Evolutionary conservation across 2,329 filamentous ascomycete genomes (phyloP).

Genomic region (Sporothrix dimorphospora): DNA sequence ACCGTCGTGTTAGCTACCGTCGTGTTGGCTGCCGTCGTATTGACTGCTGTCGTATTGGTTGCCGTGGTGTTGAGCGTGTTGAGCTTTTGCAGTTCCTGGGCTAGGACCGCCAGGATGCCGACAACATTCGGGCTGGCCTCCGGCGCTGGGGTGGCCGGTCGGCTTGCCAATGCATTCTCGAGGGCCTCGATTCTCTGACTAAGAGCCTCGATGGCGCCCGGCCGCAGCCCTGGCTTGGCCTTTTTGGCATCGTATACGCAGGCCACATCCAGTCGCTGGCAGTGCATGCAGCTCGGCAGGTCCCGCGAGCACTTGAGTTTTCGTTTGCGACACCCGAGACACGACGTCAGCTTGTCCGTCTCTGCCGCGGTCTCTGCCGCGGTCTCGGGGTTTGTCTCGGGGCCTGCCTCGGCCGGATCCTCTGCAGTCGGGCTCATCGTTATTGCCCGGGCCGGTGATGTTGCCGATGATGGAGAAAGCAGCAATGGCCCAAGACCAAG

Average conservation of each 20-base stretch:
- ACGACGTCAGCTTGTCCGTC: conserved; percentile 23
- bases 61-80: not conserved
- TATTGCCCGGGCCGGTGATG: not conserved
- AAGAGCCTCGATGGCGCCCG: conserved; percentile 33
- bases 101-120: conserved; percentile 27
- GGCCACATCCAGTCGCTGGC: conserved; percentile 28
- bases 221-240: conserved; percentile 33
- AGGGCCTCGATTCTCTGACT: conserved; percentile 32
- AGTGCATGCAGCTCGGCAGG: conserved; percentile 31
- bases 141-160: not conserved
- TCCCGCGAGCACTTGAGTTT: conserved; percentile 34
- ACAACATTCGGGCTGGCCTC: not conserved
- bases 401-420: not conserved
- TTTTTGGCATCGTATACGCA: conserved; percentile 29
- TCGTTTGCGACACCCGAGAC: conserved; percentile 31
- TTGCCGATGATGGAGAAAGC: not conserved
- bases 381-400: not conserved
- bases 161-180: conserved; percentile 25
- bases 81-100: conserved; percentile 29
- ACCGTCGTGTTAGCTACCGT: not conserved
- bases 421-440: not conserved
- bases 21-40: not conserved
- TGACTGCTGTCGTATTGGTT: not conserved
- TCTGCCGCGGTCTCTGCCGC: not conserved
- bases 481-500: no score